Percentiles rank a stretch among this genome's conserved stretches.
These are phyloP conservation scores for Pseudocercospora crystallina DNA, from an alignment of 2,329 filamentous ascomycete genomes.

Conservation along the genomic window DNA sequence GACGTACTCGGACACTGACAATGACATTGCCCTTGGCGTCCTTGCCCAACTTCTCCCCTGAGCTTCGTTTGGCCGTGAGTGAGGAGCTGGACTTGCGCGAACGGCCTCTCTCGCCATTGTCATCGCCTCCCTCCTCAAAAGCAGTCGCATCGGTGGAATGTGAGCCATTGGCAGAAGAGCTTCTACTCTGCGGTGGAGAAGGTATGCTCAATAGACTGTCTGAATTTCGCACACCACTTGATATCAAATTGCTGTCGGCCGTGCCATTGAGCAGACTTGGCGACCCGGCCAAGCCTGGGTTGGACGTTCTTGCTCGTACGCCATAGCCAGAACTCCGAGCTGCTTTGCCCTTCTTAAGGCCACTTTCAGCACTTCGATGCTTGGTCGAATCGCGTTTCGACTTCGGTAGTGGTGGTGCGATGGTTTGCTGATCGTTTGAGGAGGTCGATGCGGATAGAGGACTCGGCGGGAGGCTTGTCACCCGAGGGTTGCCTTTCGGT, in stretches of 20 bases:
- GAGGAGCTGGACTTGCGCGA: constrained; percentile 23
- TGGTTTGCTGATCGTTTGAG: constrained; percentile 29
- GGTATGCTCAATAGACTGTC: constrained; percentile 74
- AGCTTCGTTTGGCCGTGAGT: constrained; percentile 2
- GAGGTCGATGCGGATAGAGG: constrained; percentile 52
- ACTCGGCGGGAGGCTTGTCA: constrained; percentile 61
- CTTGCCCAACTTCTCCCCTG: constrained; percentile 44
- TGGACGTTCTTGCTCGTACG: constrained; percentile 48
- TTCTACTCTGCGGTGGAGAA: constrained; percentile 84
- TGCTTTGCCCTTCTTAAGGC: constrained; percentile 27
- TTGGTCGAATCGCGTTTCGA: constrained; percentile 31
- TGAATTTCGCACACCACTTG: constrained; percentile 63
- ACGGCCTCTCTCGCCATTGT: constrained; percentile 45
- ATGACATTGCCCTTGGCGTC: constrained; percentile 93
- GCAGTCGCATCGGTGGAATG: constrained; percentile 88
- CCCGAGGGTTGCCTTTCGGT: constrained; percentile 62
- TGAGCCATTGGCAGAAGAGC: constrained; percentile 87
- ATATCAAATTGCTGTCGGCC: constrained; percentile 73
- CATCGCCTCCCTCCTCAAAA: constrained; percentile 75
- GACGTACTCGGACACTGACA: constrained; percentile 90
- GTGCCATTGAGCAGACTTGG: constrained; percentile 78
- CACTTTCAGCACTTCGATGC: constrained; percentile 33
- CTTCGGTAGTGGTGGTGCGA: constrained; percentile 32
- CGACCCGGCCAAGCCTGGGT: constrained; percentile 43
- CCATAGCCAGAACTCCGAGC: constrained; percentile 38